Evolutionary conservation across 441 rosid species (phyloP), one percentile per base, ranked within the genome.

Genomic region (Macaranga tanarius): DNA sequence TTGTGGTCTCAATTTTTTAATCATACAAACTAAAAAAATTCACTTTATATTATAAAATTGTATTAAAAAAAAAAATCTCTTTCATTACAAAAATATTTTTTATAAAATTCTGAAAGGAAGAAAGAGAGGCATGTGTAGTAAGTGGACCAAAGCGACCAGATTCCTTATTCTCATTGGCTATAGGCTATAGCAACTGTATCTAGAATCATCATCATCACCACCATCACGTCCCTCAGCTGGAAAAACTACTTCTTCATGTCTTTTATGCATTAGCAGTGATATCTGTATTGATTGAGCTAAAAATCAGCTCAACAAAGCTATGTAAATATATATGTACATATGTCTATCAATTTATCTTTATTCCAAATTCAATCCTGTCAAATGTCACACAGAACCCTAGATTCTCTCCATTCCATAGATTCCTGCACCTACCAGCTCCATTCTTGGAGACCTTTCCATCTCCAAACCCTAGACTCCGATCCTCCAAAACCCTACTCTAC

Each of bases 361-460:
- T 42, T 42, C 47, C 13, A 42, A 7, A 10, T 42, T 42, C 10
- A 42, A 42, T 42, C 47, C 47, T 7, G 4, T 10, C 44, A 45
- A n/a, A 86, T 88, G 93, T 84, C 94, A 28, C 91, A 83, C 73
- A 85, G 79, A 65, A 74, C 81, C 75, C 74, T 86, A 12, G 88
- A 86, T 71, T 78, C 97, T 40, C 89, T 86, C 71, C 85, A 74
- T 81, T 83, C 98, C 31, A 76, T 95, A 56, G 98, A 91, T 72
- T 88, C 97, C 3, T 95, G 95, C 82, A 77, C 93, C 60, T 89
- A 90, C 79, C 87, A 86, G 68, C 85, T 82, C 71, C 91, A 82
- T n/a, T 69, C 80, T 4, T 80, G 83, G 83, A 55, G 77, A 25
- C 79, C 79, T 6, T 75, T 75, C 72, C 74, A 25, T 40, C 66